These are phyloP conservation scores for Dendrostoma leiphaemia DNA, from an alignment of 2,329 filamentous ascomycete genomes.

Conservation along the genomic window DNA sequence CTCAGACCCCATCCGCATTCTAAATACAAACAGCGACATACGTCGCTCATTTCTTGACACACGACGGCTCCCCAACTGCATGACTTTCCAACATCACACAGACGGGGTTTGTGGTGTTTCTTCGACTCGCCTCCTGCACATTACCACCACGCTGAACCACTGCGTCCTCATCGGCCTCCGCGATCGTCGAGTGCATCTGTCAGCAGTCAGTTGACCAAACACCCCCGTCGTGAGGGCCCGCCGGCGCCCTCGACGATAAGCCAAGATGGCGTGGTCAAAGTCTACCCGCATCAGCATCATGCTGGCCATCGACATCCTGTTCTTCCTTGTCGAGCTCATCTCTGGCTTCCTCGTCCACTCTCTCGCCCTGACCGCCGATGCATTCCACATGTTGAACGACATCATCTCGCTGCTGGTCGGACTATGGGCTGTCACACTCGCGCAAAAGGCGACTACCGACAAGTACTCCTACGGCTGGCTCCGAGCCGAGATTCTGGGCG, in stretches of 20 bases:
- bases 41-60: too few relatives aligned
- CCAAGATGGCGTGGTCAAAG: constrained; percentile 82
- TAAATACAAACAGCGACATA: too few relatives aligned
- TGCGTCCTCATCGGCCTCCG: too few relatives aligned
- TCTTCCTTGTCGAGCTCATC: constrained; percentile 87
- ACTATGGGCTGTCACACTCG: constrained; percentile 90
- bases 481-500: constrained; percentile 93
- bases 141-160: neutral
- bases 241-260: constrained; percentile 16
- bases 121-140: neutral
- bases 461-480: constrained; percentile 98
- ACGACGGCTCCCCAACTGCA: too few relatives aligned
- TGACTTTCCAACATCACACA: too few relatives aligned
- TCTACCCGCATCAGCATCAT: constrained; percentile 89
- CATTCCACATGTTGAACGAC: constrained; percentile 99
- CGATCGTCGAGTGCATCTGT: neutral
- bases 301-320: constrained; percentile 82
- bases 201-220: neutral
- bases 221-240: constrained; percentile 5
- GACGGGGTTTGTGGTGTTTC: too few relatives aligned
- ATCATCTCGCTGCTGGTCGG: constrained; percentile 91
- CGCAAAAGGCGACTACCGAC: constrained; percentile 80
- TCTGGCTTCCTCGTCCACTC: constrained; percentile 86
- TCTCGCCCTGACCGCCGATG: constrained; percentile 90
- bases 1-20: too few relatives aligned